phyloP scores from a whole-genome alignment of 768 basidiomycete species.

The Naganishia randhawae region DNA sequence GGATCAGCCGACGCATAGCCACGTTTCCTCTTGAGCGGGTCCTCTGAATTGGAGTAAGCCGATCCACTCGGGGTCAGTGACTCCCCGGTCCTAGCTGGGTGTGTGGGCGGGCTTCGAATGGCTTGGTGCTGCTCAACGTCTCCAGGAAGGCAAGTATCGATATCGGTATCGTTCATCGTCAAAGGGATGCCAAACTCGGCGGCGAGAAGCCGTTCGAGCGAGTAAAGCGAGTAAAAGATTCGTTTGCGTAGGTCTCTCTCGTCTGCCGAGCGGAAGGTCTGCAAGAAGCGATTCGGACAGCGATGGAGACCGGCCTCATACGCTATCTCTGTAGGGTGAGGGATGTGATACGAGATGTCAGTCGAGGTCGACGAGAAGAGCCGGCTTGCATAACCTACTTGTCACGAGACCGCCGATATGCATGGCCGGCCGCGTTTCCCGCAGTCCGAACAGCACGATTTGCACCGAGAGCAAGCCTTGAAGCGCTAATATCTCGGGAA shows the following conservation, averaged over 20 bases:
- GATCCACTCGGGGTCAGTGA: background rate
- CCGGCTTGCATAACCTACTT: no score
- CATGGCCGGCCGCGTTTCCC: conserved; percentile 29
- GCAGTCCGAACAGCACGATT: conserved; percentile 26
- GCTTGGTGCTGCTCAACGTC: conserved; percentile 28
- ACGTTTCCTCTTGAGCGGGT: no score
- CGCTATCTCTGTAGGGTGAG: conserved; percentile 32
- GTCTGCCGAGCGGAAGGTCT: conserved; percentile 16
- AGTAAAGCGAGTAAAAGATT: conserved; percentile 35
- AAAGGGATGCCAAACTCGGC: conserved; percentile 36
- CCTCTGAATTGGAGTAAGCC: no score
- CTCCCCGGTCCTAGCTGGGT: background rate
- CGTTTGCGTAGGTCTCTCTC: conserved; percentile 32
- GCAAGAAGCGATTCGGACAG: conserved; percentile 31
- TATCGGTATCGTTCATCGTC: conserved; percentile 35
- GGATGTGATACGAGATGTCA: no score
- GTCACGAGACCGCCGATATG: conserved; percentile 30
- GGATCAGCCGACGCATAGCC: no score
- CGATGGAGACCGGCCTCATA: conserved; percentile 37
- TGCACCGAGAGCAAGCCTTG: conserved; percentile 31
- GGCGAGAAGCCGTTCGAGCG: conserved; percentile 33
- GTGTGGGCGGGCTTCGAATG: background rate
- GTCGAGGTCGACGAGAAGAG: no score
- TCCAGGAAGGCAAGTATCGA: conserved; percentile 34
- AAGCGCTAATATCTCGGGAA: conserved; percentile 31